phyloP scores from a whole-genome alignment of 2,329 filamentous ascomycete genomes.

The Mollisia scopiformis region DNA sequence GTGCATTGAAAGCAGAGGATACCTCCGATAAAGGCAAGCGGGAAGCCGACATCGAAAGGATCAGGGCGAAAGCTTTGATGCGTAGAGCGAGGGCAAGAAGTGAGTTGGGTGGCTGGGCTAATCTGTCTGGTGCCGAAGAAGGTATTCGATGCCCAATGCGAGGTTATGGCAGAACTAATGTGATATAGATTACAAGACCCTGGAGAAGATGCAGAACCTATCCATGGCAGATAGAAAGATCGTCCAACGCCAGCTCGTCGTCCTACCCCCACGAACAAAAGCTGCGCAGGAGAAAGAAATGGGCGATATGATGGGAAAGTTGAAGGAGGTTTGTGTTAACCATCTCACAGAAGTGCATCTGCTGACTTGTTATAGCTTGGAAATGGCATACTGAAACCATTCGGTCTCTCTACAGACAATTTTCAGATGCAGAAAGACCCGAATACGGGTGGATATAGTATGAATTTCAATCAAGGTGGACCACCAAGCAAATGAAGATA shows the following conservation, averaged over 20 bases:
- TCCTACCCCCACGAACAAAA: constrained; percentile 70
- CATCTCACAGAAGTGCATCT: background rate
- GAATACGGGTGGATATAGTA: constrained; percentile 86
- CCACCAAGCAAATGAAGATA: background rate
- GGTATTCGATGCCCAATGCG: constrained; percentile 19
- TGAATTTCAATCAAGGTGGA: constrained; percentile 69
- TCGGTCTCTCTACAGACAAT: constrained; percentile 91
- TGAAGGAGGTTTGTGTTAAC: constrained; percentile 68
- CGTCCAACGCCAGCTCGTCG: constrained; percentile 66
- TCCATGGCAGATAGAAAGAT: constrained; percentile 67
- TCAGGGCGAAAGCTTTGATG: constrained; percentile 82
- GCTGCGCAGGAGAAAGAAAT: constrained; percentile 85
- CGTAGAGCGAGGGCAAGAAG: constrained; percentile 49
- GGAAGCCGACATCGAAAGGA: constrained; percentile 69
- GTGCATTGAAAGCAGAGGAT: constrained; percentile 53
- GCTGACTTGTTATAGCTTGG: constrained; percentile 59
- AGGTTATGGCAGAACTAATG: constrained; percentile 5
- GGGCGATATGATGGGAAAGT: constrained; percentile 96
- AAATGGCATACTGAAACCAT: constrained; percentile 89
- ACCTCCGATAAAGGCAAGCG: constrained; percentile 38
- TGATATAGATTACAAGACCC: constrained; percentile 68
- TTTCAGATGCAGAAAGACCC: constrained; percentile 95
- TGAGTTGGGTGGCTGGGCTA: constrained; percentile 77
- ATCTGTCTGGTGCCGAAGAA: constrained; percentile 74
- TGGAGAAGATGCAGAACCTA: constrained; percentile 64